Base-by-base conservation (phyloP, 768 basidiomycete species). In the Tylopilus cervinicoccineus region DNA sequence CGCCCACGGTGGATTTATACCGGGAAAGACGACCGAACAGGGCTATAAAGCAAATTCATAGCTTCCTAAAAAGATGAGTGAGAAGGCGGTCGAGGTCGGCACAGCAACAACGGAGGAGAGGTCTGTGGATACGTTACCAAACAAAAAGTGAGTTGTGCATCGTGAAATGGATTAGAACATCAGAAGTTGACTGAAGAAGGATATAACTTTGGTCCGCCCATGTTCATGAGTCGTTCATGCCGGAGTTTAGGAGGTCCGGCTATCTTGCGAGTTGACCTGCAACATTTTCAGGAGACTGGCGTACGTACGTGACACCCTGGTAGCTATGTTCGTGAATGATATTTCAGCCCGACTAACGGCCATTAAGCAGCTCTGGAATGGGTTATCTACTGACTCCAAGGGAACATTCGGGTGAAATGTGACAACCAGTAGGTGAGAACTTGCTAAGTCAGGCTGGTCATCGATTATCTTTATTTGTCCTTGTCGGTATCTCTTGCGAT, bases 121-220 rank as follows among this genome's bases (percentile, higher is more conserved):
- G 20, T 33, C 16, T 28, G n/a, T 43, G 43, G 51, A 50, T 41
- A 56, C 43, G 38, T 61, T 59, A 62, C 42, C 38, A 53, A 48
- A 61, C 47, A n/a, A 22, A 31, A 36, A 37, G 14, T 6, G 10
- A 24, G 17, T 24, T 5, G 23, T 13, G 16, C 3, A 6, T 32
- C 24, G 28, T 38, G 27, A 36, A 29, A 29, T 31, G 17, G 28
- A 47, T 17, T 32, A 37, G 44, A 41, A 32, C 45, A 57, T 61
- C 58, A 57, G 46, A 60, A 53, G 26, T 13, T 31, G 27, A 29
- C 46, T 50, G 48, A 39, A 44, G 34, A 29, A 17, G 50, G 53
- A 37, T 22, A 38, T 39, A 20, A 20, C n/a, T 45, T 57, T 22
- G 14, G 22, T 17, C 38, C 39, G 27, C 34, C 45, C 53, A 40